Evolutionary conservation across 805 yeast species (phyloP), one percentile per base, ranked within the genome.

Genomic region (Zygosaccharomyces bisporus): DNA sequence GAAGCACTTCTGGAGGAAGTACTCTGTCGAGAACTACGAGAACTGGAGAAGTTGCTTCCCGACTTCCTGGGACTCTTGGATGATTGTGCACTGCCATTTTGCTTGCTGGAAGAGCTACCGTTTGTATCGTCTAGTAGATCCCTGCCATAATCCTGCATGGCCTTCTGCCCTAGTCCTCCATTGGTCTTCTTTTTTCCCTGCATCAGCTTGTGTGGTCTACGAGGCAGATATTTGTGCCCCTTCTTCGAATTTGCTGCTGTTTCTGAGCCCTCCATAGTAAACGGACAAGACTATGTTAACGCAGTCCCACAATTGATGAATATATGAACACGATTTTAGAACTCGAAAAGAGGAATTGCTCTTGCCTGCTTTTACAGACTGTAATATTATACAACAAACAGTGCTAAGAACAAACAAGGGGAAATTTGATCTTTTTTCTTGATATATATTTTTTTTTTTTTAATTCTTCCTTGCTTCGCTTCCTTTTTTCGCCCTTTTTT

Each of bases 91-190:
- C 16, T n/a, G 14, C 14, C 13, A 27, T n/a, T 27, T 27, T 27
- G 31, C 16, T 27, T 27, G 4, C 31, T n/a, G 13, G 31, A n/a
- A n/a, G 31, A 13, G 25, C 40, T 37, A 13, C 18, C 23, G 7
- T 20, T 17, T 9, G 18, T 12, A 20, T 39, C 35, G 13, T 46
- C 46, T 23, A 44, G 30, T 20, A 41, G 37, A 4, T 44, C 51
- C 19, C 43, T 32, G 9, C 48, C 51, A 31, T 44, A 44, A 16
- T 47, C 46, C 13, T 47, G 34, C 48, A 47, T 38, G 31, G 40
- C 43, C 10, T 44, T 38, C 16, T 44, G 34, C 4, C 44, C 41
- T 3, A 47, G 32, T 23, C 51, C 51, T 34, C 21, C 24, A 33
- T 40, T 27, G 19, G 31, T 23, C 13, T 36, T 31, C 10, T 37